phyloP scores from a whole-genome alignment of 2,329 filamentous ascomycete species.

The Fusarium sp. region DNA sequence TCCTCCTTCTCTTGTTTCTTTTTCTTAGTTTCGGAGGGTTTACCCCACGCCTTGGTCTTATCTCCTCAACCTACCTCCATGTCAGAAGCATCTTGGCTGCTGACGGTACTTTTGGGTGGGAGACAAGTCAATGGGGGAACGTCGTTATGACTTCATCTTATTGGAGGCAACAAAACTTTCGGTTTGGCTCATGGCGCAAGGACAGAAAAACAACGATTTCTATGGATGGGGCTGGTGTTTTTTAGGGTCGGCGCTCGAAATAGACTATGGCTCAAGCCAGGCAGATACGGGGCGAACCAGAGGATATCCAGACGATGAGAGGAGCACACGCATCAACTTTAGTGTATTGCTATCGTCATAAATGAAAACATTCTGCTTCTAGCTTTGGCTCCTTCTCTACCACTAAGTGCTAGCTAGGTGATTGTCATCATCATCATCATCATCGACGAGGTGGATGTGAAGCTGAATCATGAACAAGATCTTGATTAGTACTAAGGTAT shows the following conservation, averaged over 20 bases:
- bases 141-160: constrained; percentile 24
- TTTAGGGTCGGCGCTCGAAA: constrained; percentile 31
- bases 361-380: constrained; percentile 9
- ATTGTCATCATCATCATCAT: background rate
- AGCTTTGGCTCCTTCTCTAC: background rate
- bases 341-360: constrained; percentile 8
- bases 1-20: background rate
- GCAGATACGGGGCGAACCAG: constrained; percentile 26
- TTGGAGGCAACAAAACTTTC: constrained; percentile 25
- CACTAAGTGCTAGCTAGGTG: background rate
- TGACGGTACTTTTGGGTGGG: constrained; percentile 1
- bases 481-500: background rate
- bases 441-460: constrained; percentile 1
- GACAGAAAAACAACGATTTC: constrained; percentile 24
- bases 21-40: constrained; percentile 1
- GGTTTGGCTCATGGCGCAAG: constrained; percentile 36
- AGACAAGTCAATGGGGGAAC: constrained; percentile 19
- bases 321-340: background rate
- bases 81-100: background rate
- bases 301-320: constrained; percentile 1
- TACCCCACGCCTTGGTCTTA: background rate
- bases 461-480: constrained; percentile 19
- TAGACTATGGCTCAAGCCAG: constrained; percentile 40
- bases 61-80: background rate
- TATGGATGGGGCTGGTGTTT: constrained; percentile 22